Conservation (phyloP, 2,329 filamentous ascomycete genomes). For the Venturia carpophila region DNA sequence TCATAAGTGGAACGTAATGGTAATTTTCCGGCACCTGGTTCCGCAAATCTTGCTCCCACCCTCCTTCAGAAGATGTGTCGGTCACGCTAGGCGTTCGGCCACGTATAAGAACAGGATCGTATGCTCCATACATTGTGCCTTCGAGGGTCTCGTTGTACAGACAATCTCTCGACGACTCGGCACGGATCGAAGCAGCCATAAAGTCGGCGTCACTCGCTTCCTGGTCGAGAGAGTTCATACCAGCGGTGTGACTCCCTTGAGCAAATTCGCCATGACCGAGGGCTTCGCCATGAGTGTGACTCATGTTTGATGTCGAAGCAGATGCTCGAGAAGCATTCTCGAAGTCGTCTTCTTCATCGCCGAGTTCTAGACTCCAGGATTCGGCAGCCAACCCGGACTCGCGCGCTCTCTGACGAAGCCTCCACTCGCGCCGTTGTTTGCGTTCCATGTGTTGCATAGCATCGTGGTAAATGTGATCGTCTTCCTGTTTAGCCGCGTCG, state of each 20-base stretch:
- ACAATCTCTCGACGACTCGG: not conserved
- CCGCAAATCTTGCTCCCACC: slow-evolving; percentile 53
- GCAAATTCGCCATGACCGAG: slow-evolving; percentile 23
- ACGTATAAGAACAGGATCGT: slow-evolving; percentile 48
- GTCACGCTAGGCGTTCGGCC: slow-evolving; percentile 72
- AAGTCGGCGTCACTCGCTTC: slow-evolving; percentile 20
- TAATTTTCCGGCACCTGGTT: slow-evolving; percentile 76
- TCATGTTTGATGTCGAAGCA: slow-evolving; percentile 25
- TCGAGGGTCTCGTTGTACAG: slow-evolving; percentile 43
- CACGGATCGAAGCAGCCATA: not conserved
- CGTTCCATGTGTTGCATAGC: slow-evolving; percentile 50
- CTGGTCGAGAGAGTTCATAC: slow-evolving; percentile 23
- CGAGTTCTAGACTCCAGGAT: slow-evolving; percentile 80
- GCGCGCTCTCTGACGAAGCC: slow-evolving; percentile 30
- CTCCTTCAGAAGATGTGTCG: slow-evolving; percentile 58
- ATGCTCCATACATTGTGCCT: slow-evolving; percentile 69
- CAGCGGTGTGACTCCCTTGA: not conserved
- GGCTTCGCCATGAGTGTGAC: slow-evolving; percentile 20
- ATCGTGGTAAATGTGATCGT: slow-evolving; percentile 36
- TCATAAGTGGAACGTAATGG: slow-evolving; percentile 89
- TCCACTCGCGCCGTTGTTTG: slow-evolving; percentile 33
- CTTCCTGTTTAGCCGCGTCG: slow-evolving; percentile 36
- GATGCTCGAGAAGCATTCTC: slow-evolving; percentile 31
- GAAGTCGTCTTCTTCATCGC: slow-evolving; percentile 48
- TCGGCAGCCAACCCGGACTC: slow-evolving; percentile 42